Base-by-base conservation (phyloP, 257 asterid species). In the Leonotis leonurus region DNA sequence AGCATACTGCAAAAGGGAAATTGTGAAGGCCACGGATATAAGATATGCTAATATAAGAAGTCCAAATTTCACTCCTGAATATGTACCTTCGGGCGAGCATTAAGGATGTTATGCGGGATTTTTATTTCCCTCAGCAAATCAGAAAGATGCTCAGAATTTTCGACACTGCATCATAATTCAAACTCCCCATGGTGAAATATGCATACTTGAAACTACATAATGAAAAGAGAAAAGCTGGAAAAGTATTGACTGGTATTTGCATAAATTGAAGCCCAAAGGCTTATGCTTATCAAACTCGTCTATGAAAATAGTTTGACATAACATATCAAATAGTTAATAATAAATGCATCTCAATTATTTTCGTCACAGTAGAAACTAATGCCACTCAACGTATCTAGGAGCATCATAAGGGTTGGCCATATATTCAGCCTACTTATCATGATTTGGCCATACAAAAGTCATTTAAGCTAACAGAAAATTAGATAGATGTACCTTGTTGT, bases 11-110 rank as follows among this genome's bases (percentile, higher is more conserved):
- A 73, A 56, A 70, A 64, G 49, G 61, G n/a, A 52, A 20, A 68
- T 43, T 49, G 41, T 18, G 64, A 61, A 41, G 36, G 25, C 61
- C 29, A 65, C 16, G 39, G 2, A 50, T 18, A 62, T 44, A 3
- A 48, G 6, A 62, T 39, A 56, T 53, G 45, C 2, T 66, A 58
- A 58, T 33, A 22, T 18, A 68, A 25, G 39, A 35, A 43, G 49
- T 59, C 22, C 26, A 26, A 69, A 53, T 55, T 50, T 59, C n/a
- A 44, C 51, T 30, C 54, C 40, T 32, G 62, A 60, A 39, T 50
- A 70, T 60, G 55, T 68, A 92, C 99, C 99, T 92, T 89, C 64
- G 99, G 97, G 36, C 94, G 91, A 39, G 99, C 99, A 76, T 93
- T 93, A 41, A 93, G 97, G 78, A 93, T 89, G 67, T 89, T 93